Base-by-base conservation (phyloP, 2,329 filamentous ascomycete species). In the Hypoxylon sp. region DNA sequence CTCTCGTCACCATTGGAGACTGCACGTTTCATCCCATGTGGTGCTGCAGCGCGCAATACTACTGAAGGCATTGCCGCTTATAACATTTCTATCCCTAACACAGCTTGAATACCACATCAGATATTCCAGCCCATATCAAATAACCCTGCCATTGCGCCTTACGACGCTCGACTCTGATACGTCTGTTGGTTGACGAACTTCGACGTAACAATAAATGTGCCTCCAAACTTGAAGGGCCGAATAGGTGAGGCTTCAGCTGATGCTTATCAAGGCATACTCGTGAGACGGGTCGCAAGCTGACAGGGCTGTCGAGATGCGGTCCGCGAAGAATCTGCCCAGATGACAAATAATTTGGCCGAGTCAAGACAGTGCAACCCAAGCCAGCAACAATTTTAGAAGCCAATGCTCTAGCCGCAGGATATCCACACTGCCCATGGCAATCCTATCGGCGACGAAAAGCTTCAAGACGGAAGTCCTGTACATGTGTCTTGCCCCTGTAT, bases 401-500 rank as follows among this genome's bases (percentile, higher is more conserved):
- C 78, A 53, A 31, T 72, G 64, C 52, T 74, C 65, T 4, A 72
- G 46, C 46, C 67, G 67, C 7, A 79, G 58, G 17, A 79, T 45
- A 23, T 69, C 63, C 15, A 72, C 56, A 26, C 64, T 75, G 2
- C 80, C 77, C 20, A 77, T 60, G 5, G 77, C 70, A 8, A 78
- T 60, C 13, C 71, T 70, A 45, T 82, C 75, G 4, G 80, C 78
- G 11, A 82, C 43, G 37, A 84, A 79, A 13, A 81, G 60, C 47
- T 70, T 74, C 47, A 78, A 48, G 7, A 82, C 72, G 2, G 74
- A 64, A 2, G 67, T 58, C 26, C 73, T 64, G 58, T 84, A 83
- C 1, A 49, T 24, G 18, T 29, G 63, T 65, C 70, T 72, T 23
- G 67, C 57, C 24, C 48, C 20, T 6, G 46, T 29, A 21, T 75